Evolutionary conservation across 306 rosid species (phyloP), one percentile per base, ranked within the genome.

Genomic region (Alnus rubra): DNA sequence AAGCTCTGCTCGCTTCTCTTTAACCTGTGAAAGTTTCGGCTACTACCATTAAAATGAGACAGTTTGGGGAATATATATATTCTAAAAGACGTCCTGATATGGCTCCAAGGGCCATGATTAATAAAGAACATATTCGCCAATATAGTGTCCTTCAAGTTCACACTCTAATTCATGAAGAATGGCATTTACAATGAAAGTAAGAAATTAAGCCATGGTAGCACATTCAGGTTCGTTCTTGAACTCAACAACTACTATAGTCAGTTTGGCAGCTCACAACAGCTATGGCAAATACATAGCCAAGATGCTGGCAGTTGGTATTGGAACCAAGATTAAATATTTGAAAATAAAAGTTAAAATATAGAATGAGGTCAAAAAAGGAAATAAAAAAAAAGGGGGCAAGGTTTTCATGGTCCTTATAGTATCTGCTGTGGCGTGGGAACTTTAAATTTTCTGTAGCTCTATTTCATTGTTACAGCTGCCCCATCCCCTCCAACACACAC

Each of bases 1-100:
- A 83, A 95, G 91, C 81, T 95, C 98, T 60, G 90, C 96, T 37
- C 87, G 93, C 85, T 88, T 95, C 89, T 95, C 99, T 83, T 84
- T 93, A 51, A 95, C 97, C 99, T 95, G 88, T 71, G 79, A 82
- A 81, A 71, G 82, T 82, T 81, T 77, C 56, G 82, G 56, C 56
- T 73, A 76, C 74, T 44, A 80, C 72, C 52, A 69, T 78, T 19
- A 55, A 7, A 78, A 52, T 15, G 37, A 52, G 35, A 65, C 16
- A 7, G 8, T 42, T n/a, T 39, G 2, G 15, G 31, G 50, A 39
- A 39, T 31, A 18, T 15, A 67, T 18, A 6, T 33, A 39, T 37
- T 37, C 9, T 3, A 42, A 18, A 37, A 65, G 49, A 6, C 28
- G 0, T 63, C 33, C 18, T 63, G 12, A 11, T 14, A 33, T 33